Base-by-base conservation (phyloP, 345 rosid genomes). In the Limnanthes douglasii region DNA sequence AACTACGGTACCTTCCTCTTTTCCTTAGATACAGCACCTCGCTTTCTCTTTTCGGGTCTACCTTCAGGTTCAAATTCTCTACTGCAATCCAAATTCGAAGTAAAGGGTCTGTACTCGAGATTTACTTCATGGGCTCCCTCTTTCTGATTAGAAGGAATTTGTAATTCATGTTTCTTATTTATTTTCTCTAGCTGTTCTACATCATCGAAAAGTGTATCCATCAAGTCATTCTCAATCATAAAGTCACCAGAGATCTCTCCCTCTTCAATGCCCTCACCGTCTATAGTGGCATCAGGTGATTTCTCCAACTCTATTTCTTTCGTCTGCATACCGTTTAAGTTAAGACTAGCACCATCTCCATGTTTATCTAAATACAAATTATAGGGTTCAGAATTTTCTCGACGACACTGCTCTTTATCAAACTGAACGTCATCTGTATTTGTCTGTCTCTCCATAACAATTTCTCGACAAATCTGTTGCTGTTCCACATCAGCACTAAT, bases 161-260 rank as follows among this genome's bases (percentile, higher is more conserved):
- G 45, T 26, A 65, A 37, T 37, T 46, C 46, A 50, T 46, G 56
- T 36, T 30, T 30, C 53, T 52, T 61, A 35, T 41, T 62, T 3
- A 19, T 51, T 12, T 50, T 57, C 40, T 52, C 50, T 2, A 51
- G 30, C 14, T 27, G 38, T 24, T 44, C 17, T 34, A 37, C 61
- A 50, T 57, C 56, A n/a, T 21, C 61, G 34, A 15, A 2, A 39
- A 54, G 12, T 45, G 51, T 26, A 62, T 48, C 64, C 21, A 20
- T 7, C 18, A 37, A 32, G 33, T 20, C 50, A 15, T 39, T 43
- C 19, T 34, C 21, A 40, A 33, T 34, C 31, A 13, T 49, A 27
- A 54, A 59, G 29, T 55, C 62, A 12, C 62, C 75, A 43, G 63
- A 64, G 44, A 72, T 48, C 57, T 72, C 85, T 48, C 75, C 70